Evolutionary conservation across 441 rosid genomes (phyloP), one percentile per base, ranked within the genome.

Genomic region (Iberis amara): DNA sequence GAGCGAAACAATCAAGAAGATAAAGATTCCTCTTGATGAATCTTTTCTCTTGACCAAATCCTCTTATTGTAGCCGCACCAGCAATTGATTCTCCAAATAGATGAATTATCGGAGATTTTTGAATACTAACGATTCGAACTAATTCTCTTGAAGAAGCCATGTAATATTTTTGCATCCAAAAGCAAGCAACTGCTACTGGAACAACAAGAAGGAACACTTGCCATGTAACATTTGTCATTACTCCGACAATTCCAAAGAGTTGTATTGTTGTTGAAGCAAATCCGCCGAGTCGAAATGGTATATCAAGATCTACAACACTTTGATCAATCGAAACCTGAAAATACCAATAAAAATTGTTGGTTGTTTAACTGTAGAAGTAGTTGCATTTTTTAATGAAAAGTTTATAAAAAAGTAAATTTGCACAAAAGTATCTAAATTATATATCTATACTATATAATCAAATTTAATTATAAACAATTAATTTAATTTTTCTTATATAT

Each of bases 111-210:
- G 99, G 97, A 75, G 99, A 89, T 68, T 94, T 94, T 70, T 94
- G 99, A 57, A 86, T 94, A 80, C 99, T 94, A 52, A 94, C 96
- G 59, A 94, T 89, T 32, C 99, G 97, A 23, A 94, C 99, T 47
- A 94, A 72, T 76, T 94, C 99, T 74, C 99, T 79, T 0, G 99
- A 94, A 31, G 99, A 94, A 53, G 99, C 92, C 97, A 94, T 94
- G 79, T 94, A 94, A 82, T 94, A 94, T 76, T 94, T 94, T 96
- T 94, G 92, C 99, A 94, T 94, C 97, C 99, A 94, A 73, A 94
- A 77, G 86, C 97, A 89, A 75, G 96, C 94, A 72, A 78, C 71
- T 4, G 99, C 95, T 84, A 94, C 89, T 2, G 99, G 99, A 64
- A 89, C 74, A 47, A 94, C 96, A 39, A 94, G 95, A 53, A 94